Base-by-base conservation (phyloP, 257 asterid genomes). In the Eustoma russellianum region DNA sequence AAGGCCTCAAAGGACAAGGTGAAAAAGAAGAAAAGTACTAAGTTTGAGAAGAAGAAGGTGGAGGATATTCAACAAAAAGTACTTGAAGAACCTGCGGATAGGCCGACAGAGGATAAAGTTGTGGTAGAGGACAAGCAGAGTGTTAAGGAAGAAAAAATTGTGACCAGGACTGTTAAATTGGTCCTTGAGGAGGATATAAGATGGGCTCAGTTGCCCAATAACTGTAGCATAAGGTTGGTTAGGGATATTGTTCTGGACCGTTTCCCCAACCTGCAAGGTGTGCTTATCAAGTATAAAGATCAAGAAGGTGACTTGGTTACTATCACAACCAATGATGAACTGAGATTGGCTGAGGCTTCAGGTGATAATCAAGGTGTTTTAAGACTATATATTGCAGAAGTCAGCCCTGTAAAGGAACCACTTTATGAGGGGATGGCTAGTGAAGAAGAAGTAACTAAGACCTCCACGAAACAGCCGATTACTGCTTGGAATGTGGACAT, bases 301-400 rank as follows among this genome's bases (percentile, higher is more conserved):
- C 88, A 76, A 64, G 97, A 89, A 61, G 95, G 97, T 33, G 97
- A 89, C 65, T 71, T 89, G 79, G 79, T 89, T 50, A 89, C 97
- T 19, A 81, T 89, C 73, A 89, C 95, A 5, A 86, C 85, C 1
- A 77, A 78, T 52, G 94, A 86, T 53, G 97, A 89, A 84, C 82
- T 89, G 62, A 77, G 97, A 75, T 60, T 78, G 62, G 97, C 89
- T 33, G 95, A 89, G 79, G 71, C 76, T 57, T 75, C 78, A 53
- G 94, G 81, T 50, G 93, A 73, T 59, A 73, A 79, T 77, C 83
- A 70, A 60, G 89, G 91, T 53, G 56, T 67, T 70, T 68, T 86
- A 71, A 83, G 93, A 62, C 72, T 89, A 34, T 78, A 89, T 63
- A 58, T 89, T 57, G 75, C 87, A 2, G 94, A 89, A 78, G 90